Evolutionary conservation across 805 yeast species (phyloP).

Genomic region (Schwanniomyces sp.): DNA sequence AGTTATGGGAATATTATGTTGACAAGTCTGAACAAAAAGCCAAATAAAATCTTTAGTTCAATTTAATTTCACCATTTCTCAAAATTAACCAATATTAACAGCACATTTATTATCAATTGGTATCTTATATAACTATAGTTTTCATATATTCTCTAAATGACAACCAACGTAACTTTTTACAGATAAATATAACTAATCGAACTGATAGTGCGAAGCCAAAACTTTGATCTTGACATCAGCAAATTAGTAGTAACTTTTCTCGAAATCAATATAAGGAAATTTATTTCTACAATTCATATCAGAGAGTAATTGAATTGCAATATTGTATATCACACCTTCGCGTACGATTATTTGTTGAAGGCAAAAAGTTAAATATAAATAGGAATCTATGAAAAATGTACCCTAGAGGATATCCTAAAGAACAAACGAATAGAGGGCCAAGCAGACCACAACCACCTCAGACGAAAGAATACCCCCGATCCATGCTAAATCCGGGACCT

Average conservation of each 20-base stretch:
- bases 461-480: neutral
- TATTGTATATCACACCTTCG: too few relatives aligned
- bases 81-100: too few relatives aligned
- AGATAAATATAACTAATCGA: neutral
- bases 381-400: conserved; percentile 2
- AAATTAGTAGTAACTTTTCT: neutral
- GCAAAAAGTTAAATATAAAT: neutral
- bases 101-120: neutral
- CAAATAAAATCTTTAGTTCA: neutral
- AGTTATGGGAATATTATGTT: conserved; percentile 34
- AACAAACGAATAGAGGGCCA: neutral
- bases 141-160: too few relatives aligned
- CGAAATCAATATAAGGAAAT: neutral
- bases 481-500: neutral
- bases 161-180: neutral
- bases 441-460: neutral
- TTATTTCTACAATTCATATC: neutral
- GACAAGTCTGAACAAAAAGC: conserved; percentile 11
- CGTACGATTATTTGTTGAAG: neutral
- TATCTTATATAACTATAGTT: too few relatives aligned
- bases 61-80: too few relatives aligned
- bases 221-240: neutral
- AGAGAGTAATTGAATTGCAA: neutral
- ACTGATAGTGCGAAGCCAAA: neutral
- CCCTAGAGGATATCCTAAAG: conserved; percentile 7